A percentile compares a stretch with the other conserved stretches of the same genome.
These are phyloP conservation scores for Coccomyxa subellipsoidea DNA, from an alignment of 163 green algal species.

Conservation along the genomic window DNA sequence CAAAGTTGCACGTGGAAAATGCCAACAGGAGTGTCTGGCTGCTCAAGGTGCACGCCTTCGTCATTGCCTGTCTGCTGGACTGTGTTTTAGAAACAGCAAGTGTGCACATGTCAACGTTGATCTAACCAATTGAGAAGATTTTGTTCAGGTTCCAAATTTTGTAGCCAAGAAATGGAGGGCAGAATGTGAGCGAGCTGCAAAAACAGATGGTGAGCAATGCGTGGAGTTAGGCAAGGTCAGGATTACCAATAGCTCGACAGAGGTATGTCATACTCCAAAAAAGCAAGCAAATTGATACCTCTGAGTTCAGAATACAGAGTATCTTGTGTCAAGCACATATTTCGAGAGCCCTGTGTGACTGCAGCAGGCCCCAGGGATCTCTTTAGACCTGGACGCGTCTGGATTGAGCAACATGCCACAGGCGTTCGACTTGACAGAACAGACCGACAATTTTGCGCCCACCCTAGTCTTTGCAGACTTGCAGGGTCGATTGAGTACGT, in stretches of 20 bases:
- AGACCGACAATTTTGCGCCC: background rate
- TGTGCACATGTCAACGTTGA: no score
- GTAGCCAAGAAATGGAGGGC: background rate
- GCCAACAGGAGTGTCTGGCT: background rate
- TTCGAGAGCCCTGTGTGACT: background rate
- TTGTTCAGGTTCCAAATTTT: constrained; percentile 9
- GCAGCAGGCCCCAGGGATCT: background rate
- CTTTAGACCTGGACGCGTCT: background rate
- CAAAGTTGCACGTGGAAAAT: background rate
- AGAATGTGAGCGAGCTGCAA: background rate
- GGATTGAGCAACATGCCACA: background rate
- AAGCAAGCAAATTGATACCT: no score
- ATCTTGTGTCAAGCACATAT: background rate
- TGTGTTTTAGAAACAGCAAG: no score
- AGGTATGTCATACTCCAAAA: background rate
- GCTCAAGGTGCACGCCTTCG: background rate
- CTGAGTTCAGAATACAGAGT: no score
- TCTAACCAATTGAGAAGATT: background rate
- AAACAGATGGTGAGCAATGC: background rate
- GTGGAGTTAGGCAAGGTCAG: background rate
- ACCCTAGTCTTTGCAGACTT: background rate
- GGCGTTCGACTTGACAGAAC: background rate
- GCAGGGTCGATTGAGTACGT: background rate
- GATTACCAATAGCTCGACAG: background rate
- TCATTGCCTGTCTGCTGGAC: no score